Evolutionary conservation across 176 grass and related monocot genomes (phyloP).

Genomic region (Tuctoria greenei): DNA sequence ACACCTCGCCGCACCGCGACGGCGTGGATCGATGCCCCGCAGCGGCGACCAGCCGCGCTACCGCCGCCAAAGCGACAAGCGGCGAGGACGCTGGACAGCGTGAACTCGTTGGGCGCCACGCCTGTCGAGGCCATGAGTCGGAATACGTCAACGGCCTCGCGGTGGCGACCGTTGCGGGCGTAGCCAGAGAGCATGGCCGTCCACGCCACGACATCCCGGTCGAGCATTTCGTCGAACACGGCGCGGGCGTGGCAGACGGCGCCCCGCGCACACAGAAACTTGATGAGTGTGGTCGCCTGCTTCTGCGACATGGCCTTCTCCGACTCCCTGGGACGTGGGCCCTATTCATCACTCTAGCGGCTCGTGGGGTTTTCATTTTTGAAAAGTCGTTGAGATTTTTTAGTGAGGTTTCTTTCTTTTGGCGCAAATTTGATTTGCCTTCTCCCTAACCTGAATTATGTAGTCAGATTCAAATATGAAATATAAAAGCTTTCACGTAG

Average conservation of each 20-base stretch:
- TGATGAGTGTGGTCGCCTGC: conserved; percentile 45
- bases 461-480: too few species aligned
- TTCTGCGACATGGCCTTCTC: conserved; percentile 20
- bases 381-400: too few species aligned
- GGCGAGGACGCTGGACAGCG: conserved; percentile 47
- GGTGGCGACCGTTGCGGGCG: conserved; percentile 32
- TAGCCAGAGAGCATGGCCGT: conserved; percentile 65
- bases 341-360: background rate
- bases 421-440: too few species aligned
- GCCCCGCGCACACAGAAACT: conserved; percentile 13
- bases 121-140: conserved; percentile 37
- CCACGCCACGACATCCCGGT: conserved; percentile 54
- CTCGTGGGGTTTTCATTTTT: too few species aligned
- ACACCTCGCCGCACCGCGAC: conserved; percentile 37
- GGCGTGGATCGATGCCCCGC: conserved; percentile 24
- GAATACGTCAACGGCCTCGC: conserved; percentile 32
- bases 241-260: conserved; percentile 29
- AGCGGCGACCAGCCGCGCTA: background rate
- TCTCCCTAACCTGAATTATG: too few species aligned
- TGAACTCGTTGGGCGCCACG: conserved; percentile 50
- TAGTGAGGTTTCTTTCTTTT: too few species aligned
- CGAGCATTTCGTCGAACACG: conserved; percentile 58
- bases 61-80: conserved; percentile 24
- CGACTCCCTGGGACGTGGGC: background rate
- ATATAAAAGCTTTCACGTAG: too few species aligned